These are phyloP conservation scores for Triangularia setosa DNA, from an alignment of 2,329 filamentous ascomycete genomes.

Conservation along the genomic window DNA sequence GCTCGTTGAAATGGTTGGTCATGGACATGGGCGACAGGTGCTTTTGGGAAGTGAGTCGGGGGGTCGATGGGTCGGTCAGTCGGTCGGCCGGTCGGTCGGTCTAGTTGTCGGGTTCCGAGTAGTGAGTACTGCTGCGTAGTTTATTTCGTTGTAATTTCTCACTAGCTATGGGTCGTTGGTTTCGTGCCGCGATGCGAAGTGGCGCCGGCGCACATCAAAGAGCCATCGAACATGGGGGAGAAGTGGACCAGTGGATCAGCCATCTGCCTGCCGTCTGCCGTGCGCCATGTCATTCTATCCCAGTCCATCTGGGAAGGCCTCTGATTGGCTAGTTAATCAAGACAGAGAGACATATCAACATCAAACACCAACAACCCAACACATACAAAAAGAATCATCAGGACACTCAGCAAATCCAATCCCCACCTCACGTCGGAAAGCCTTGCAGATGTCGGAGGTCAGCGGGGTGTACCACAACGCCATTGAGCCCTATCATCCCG, in stretches of 20 bases:
- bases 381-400: background rate
- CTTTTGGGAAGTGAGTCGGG: background rate
- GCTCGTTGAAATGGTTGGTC: background rate
- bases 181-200: conserved; percentile 8
- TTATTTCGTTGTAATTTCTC: background rate
- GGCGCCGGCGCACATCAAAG: background rate
- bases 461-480: background rate
- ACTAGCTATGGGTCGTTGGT: background rate
- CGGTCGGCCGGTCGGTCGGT: background rate
- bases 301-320: background rate
- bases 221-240: background rate
- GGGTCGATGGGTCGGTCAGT: background rate
- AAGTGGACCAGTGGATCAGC: background rate
- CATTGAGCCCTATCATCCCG: background rate
- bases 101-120: background rate
- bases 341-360: background rate
- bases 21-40: background rate
- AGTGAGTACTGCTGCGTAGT: background rate
- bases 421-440: background rate
- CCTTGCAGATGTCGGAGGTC: background rate
- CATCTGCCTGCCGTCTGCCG: conserved; percentile 1
- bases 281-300: background rate
- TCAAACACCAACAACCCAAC: too few species aligned
- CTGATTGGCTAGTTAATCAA: background rate
- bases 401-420: background rate